Evolutionary conservation across 2,329 filamentous ascomycete species (phyloP), one percentile per base, ranked within the genome.

Genomic region (Tolypocladium paradoxum): DNA sequence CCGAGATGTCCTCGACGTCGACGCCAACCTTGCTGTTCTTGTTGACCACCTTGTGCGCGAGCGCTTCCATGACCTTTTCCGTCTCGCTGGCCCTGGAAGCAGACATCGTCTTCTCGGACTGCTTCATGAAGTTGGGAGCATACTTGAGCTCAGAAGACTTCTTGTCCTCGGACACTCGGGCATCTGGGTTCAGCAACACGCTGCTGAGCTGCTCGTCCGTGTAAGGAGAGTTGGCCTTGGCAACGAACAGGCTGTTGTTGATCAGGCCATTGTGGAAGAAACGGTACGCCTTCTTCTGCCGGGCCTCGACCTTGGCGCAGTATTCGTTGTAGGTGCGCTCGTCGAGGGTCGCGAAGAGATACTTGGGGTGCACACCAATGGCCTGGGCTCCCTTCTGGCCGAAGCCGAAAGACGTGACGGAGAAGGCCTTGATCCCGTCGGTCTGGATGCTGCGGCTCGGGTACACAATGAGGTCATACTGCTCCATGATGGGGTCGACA

Each of bases 221-320:
- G 75, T 97, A 99, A 46, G 93, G 95, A 46, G 91, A 80, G 69
- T 91, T 85, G 66, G 81, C 81, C 84, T 99, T 99, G 70, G 95
- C 91, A 57, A 95, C 90, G 73, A 99, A 99, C 71, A 99, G 81
- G 59, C 84, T 89, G 79, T 99, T 97, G 79, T 95, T 96, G 79
- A 97, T 91, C 70, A 99, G 79, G 58, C 92, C 91, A 64, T 96
- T 95, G 76, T 99, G 95, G 84, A 95, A 96, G 83, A 89, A 97
- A 59, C 93, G 84, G 79, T 99, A 99, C 0, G 93, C 90, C 78
- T 92, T 96, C 89, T 96, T 97, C 73, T 99, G 95, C 58, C 93
- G 84, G 38, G 90, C 85, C 65, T 90, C 86, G 20, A 97, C 90
- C 81, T 95, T 97, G 65, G 76, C 74, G 68, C 85, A 87, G 80